Evolutionary conservation across 139 green algal genomes (phyloP).

Genomic region (Eudorina sp.): DNA sequence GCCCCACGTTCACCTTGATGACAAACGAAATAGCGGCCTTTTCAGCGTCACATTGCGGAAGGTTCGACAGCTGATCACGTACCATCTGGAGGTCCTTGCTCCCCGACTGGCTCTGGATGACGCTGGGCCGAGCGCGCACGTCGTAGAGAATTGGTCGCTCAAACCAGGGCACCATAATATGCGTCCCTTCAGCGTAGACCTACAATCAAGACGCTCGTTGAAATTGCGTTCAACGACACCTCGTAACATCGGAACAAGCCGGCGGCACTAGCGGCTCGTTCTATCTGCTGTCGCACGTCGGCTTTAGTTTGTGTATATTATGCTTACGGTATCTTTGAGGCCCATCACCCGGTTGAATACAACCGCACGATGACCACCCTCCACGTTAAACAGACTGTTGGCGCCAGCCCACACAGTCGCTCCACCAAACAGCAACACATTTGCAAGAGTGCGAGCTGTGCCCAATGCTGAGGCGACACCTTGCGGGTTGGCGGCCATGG

Average conservation of each 20-base stretch:
- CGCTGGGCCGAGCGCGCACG: conserved; percentile 93
- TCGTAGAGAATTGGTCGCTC: conserved; percentile 98
- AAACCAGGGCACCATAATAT: conserved; percentile 99
- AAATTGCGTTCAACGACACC: background rate
- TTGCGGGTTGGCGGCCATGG: conserved; percentile 25
- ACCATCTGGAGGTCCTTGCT: conserved; percentile 98
- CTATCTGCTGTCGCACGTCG: background rate
- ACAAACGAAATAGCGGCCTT: too few species aligned
- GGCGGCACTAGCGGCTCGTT: background rate
- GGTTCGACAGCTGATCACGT: background rate
- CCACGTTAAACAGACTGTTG: conserved; percentile 98
- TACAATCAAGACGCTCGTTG: conserved; percentile 52
- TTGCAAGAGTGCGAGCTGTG: conserved; percentile 31
- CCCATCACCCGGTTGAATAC: conserved; percentile 97
- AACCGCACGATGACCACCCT: conserved; percentile 97
- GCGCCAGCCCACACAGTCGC: conserved; percentile 74
- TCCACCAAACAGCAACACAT: conserved; percentile 55
- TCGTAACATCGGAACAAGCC: background rate
- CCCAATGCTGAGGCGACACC: background rate
- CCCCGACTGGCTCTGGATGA: conserved; percentile 93
- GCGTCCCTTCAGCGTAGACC: conserved; percentile 97
- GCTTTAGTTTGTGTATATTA: too few species aligned
- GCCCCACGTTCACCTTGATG: conserved; percentile 93
- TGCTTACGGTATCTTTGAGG: conserved; percentile 92
- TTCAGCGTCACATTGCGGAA: background rate